Percentiles rank a stretch among this genome's conserved stretches.
phyloP scores from a whole-genome alignment of 495 filamentous ascomycete genomes.

The Hypomontagnella submonticulosa region DNA sequence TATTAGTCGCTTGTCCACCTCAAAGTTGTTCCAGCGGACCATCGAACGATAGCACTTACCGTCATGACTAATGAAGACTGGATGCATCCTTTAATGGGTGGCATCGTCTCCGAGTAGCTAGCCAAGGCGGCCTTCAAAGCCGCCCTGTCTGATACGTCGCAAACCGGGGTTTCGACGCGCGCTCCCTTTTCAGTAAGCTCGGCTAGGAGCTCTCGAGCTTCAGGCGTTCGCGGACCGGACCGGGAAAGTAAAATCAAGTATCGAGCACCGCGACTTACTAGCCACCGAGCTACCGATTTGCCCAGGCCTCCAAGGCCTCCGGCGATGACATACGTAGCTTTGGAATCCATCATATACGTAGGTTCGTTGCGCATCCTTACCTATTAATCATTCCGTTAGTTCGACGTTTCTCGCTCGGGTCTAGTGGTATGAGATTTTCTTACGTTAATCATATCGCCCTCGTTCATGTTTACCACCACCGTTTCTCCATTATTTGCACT shows the following conservation, averaged over 20 bases:
- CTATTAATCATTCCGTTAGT: not conserved
- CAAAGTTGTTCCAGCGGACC: not conserved
- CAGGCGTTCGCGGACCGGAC: not conserved
- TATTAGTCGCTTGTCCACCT: no score
- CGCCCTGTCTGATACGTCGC: not conserved
- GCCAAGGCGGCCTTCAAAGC: constrained; percentile 15
- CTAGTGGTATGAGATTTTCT: not conserved
- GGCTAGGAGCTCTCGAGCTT: not conserved
- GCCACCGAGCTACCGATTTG: constrained; percentile 51
- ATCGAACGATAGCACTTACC: not conserved
- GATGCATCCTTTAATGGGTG: constrained; percentile 63
- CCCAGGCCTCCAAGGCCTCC: constrained; percentile 34
- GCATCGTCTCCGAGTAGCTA: constrained; percentile 45
- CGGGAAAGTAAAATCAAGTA: constrained; percentile 47
- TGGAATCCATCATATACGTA: not conserved
- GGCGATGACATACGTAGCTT: not conserved
- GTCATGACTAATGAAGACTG: constrained; percentile 53
- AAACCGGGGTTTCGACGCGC: not conserved
- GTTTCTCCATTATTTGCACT: not conserved
- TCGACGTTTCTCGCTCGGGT: no score
- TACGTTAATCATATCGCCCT: constrained; percentile 10
- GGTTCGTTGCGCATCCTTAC: not conserved
- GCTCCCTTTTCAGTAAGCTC: not conserved
- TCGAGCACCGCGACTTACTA: constrained; percentile 46
- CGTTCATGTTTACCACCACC: not conserved